phyloP scores from a whole-genome alignment of 331 rosid genomes.

The Malus hybrid region DNA sequence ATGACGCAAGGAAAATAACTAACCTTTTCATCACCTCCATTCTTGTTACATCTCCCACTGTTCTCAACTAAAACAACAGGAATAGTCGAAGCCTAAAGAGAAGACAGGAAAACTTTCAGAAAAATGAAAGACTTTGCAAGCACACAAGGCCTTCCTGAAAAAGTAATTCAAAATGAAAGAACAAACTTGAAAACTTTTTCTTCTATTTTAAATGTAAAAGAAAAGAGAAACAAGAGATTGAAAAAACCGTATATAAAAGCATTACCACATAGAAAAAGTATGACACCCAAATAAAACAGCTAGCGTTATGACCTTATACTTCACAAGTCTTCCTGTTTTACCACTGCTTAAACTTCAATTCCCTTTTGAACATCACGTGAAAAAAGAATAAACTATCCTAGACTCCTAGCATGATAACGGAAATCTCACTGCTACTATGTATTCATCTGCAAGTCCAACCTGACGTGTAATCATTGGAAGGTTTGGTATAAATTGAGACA shows the following conservation, averaged over 20 bases:
- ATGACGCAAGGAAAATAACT: conserved; percentile 7
- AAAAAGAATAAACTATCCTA: neutral
- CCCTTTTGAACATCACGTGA: neutral
- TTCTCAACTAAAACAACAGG: conserved; percentile 90
- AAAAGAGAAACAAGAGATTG: neutral
- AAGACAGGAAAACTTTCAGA: neutral
- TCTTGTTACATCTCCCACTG: conserved; percentile 89
- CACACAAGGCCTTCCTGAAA: neutral
- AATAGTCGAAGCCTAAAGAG: conserved; percentile 42
- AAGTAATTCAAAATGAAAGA: neutral
- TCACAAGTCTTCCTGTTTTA: neutral
- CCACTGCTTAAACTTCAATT: neutral
- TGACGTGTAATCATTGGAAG: neutral
- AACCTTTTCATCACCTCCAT: conserved; percentile 82
- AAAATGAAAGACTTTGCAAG: neutral
- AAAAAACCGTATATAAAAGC: neutral
- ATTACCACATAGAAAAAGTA: neutral
- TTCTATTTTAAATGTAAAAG: neutral
- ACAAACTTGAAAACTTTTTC: neutral
- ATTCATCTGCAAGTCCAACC: neutral
- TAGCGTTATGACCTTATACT: neutral
- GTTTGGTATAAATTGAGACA: neutral
- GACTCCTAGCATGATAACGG: neutral
- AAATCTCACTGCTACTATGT: neutral
- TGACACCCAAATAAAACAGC: neutral